Base-by-base conservation (phyloP, 805 yeast species). In the Saturnispora diversa region DNA sequence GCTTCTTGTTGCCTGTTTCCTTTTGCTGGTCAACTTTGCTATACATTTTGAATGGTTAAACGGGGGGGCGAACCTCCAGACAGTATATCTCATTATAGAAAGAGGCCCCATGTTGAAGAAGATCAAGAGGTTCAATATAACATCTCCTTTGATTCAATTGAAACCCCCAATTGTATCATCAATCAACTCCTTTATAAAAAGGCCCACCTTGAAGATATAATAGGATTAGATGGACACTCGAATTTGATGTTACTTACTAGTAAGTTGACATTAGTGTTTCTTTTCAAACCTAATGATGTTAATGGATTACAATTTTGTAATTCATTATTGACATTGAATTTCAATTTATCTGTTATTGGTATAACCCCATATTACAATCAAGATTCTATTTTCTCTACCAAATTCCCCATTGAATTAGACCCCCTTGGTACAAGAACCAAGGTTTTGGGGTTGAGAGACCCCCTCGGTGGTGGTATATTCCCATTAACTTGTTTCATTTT, bases 401-500 rank as follows among this genome's bases (percentile, higher is more conserved):
- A 37, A 2, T 57, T 54, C 36, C 64, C 65, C 1, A 47, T 60
- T 4, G 20, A 60, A 9, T 28, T 52, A 15, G 66, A 60, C 42
- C 5, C 42, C 9, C 33, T 43, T n/a, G 65, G 64, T 2, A 17
- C 26, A 8, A 38, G 60, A 25, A 50, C 60, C n/a, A 47, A 44
- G 31, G 20, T 27, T 2, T 44, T 62, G 34, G 39, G 43, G 2
- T 27, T 58, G 22, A 35, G 52, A 22, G 60, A 61, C 43, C 66
- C 66, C 3, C 41, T 62, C 7, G 66, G 66, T 19, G 66, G 66
- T 21, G 64, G 63, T 1, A 34, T 52, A 11, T 62, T 53, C 44
- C 63, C 66, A 0, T 34, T 59, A 17, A 54, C 56, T 11, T 51
- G 59, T 15, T 46, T 62, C 6, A 20, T 62, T 9, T 21, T 59